Percentiles rank a stretch among this genome's conserved stretches.
These are phyloP conservation scores for Phragmites australis DNA, from an alignment of 176 grass and related monocot genomes.

Conservation along the genomic window DNA sequence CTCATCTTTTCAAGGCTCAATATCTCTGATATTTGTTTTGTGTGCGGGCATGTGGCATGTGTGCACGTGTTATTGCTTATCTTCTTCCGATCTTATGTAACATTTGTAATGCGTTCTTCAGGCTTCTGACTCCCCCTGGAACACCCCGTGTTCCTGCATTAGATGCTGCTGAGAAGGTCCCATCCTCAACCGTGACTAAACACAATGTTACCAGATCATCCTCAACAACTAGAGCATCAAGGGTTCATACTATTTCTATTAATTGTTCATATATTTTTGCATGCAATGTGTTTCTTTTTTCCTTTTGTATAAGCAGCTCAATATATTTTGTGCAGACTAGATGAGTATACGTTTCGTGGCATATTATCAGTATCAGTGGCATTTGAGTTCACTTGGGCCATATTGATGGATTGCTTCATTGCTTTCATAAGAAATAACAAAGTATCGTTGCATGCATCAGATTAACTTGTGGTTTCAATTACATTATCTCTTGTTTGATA, in stretches of 20 bases:
- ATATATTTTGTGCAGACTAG: neutral
- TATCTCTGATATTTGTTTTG: conserved; percentile 7
- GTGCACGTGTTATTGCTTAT: neutral
- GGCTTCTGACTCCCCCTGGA: conserved; percentile 90
- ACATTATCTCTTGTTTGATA: conserved; percentile 4
- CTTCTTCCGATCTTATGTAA: conserved; percentile 18
- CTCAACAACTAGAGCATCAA: conserved; percentile 82
- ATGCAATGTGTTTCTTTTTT: conserved; percentile 22
- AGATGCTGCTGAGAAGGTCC: conserved; percentile 56
- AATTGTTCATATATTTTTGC: neutral
- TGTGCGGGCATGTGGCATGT: neutral
- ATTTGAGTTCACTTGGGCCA: neutral
- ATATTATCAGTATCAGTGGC: neutral
- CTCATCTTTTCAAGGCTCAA: neutral
- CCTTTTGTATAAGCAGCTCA: neutral
- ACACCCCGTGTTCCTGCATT: conserved; percentile 60
- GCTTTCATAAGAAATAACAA: neutral
- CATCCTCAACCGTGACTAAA: conserved; percentile 57
- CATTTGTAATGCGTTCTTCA: conserved; percentile 48
- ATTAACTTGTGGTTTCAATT: neutral
- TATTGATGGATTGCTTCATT: conserved; percentile 15
- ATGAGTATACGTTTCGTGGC: neutral
- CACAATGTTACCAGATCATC: conserved; percentile 52
- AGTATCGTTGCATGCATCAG: neutral
- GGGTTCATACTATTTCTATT: conserved; percentile 50